Evolutionary conservation across 2,329 filamentous ascomycete genomes (phyloP), one percentile per base, ranked within the genome.

Genomic region (Nemania diffusa): DNA sequence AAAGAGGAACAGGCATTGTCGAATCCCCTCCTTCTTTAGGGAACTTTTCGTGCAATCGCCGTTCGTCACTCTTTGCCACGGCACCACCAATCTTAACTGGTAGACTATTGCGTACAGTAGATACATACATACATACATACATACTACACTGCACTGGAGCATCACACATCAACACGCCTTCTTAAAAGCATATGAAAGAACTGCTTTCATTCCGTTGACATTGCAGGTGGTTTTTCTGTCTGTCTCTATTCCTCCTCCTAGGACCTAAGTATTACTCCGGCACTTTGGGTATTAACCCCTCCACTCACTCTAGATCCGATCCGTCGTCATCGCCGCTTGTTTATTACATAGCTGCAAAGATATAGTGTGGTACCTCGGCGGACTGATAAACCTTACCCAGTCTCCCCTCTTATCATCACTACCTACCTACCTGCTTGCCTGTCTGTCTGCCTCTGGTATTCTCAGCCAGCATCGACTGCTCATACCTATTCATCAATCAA

Each of bases 31-130:
- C 42, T 32, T 52, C 57, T 57, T 15, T 44, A 46, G 56, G 53
- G 59, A 63, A 34, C 29, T n/a, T 58, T 34, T 51, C 24, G 26
- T 56, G 27, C 57, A 53, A 46, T 51, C 32, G 40, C 42, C 53
- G 53, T 53, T 69, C 64, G 60, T 69, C 67, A 64, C 67, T 61
- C 60, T 57, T 67, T 44, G 67, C 67, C 67, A 67, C 67, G 57
- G 50, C 24, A 42, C 52, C n/a, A 26, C 22, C 42, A 27, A 46
- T 29, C 44, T 22, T 22, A 48, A 8, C 32, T 46, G 24, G 20
- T 37, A 48, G 26, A 29, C 24, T n/a, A n/a, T n/a, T n/a, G n/a
- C n/a, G n/a, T n/a, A n/a, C n/a, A n/a, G n/a, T n/a, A n/a, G n/a
- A n/a, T 20, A 42, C 50, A 6, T n/a, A 37, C 8, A 40, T 11